Conservation (phyloP, 352 stramenopile genomes). For the Pseudoperonospora humuli region DNA sequence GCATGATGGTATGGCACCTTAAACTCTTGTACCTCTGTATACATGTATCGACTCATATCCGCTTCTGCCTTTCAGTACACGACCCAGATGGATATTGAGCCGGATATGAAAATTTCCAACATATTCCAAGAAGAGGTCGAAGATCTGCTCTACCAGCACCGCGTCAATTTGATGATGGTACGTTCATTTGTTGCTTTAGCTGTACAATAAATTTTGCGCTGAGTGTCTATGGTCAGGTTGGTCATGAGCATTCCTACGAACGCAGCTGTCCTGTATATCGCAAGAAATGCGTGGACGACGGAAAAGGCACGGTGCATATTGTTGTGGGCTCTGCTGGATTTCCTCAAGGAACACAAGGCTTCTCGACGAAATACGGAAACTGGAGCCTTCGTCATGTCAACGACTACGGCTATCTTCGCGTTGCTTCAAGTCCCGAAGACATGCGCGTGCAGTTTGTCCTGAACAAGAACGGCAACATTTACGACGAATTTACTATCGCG, state of each 20-base stretch:
- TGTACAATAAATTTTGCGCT: background rate
- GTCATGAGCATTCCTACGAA: slow-evolving; percentile 89
- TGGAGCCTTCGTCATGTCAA: slow-evolving; percentile 62
- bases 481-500: slow-evolving; percentile 41
- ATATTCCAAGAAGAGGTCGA: slow-evolving; percentile 85
- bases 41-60: background rate
- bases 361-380: slow-evolving; percentile 50
- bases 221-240: slow-evolving; percentile 31
- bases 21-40: background rate
- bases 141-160: slow-evolving; percentile 70
- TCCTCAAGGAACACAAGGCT: slow-evolving; percentile 36
- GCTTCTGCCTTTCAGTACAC: slow-evolving; percentile 30
- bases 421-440: slow-evolving; percentile 23
- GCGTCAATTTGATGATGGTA: slow-evolving; percentile 87
- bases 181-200: background rate
- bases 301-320: slow-evolving; percentile 60
- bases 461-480: slow-evolving; percentile 58
- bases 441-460: slow-evolving; percentile 64
- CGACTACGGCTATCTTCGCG: slow-evolving; percentile 61
- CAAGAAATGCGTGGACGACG: slow-evolving; percentile 47
- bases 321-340: slow-evolving; percentile 72
- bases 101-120: slow-evolving; percentile 57
- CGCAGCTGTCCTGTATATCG: slow-evolving; percentile 74
- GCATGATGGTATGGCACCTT: slow-evolving; percentile 63
- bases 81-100: slow-evolving; percentile 41